Percentiles rank a stretch among this genome's conserved stretches.
These are phyloP conservation scores for Mytilinidion resinicola DNA, from an alignment of 495 filamentous ascomycete genomes.

Conservation along the genomic window DNA sequence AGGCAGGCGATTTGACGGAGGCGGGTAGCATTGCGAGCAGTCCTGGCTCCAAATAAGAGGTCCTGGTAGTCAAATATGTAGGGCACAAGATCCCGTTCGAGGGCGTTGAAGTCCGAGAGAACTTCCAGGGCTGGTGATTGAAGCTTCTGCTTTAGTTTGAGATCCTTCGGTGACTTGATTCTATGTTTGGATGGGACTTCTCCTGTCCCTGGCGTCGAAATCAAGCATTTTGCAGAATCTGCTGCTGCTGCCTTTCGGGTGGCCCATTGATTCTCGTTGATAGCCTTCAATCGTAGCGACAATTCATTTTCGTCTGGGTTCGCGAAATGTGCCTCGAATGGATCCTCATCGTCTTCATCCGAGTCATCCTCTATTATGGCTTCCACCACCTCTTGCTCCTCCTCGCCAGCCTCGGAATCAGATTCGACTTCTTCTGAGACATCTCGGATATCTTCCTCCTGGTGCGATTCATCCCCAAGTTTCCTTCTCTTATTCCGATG, in stretches of 20 bases:
- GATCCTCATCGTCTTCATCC: constrained; percentile 47
- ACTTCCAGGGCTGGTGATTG: constrained; percentile 28
- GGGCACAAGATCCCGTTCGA: constrained; percentile 50
- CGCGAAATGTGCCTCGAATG: constrained; percentile 76
- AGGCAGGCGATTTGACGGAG: constrained; percentile 69
- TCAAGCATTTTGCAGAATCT: constrained; percentile 11
- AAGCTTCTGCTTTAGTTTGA: constrained; percentile 60
- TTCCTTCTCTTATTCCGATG: constrained; percentile 65
- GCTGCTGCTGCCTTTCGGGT: constrained; percentile 36
- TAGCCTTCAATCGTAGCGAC: constrained; percentile 46
- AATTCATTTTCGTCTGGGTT: constrained; percentile 53
- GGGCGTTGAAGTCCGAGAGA: constrained; percentile 40
- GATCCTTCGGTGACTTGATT: constrained; percentile 28
- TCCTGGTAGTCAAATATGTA: constrained; percentile 74
- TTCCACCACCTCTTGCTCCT: constrained; percentile 5
- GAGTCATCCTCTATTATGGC: constrained; percentile 24
- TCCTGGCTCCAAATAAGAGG: constrained; percentile 68
- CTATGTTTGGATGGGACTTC: constrained; percentile 3
- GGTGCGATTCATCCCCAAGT: constrained; percentile 26
- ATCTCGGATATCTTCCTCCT: constrained; percentile 31
- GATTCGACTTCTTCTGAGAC: constrained; percentile 5
- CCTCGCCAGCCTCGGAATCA: not conserved
- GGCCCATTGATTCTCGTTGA: constrained; percentile 53
- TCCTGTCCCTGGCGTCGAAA: constrained; percentile 19
- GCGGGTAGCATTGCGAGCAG: constrained; percentile 53